These are phyloP conservation scores for Vaccinium darrowii DNA, from an alignment of 148 eudicot species.

Conservation along the genomic window DNA sequence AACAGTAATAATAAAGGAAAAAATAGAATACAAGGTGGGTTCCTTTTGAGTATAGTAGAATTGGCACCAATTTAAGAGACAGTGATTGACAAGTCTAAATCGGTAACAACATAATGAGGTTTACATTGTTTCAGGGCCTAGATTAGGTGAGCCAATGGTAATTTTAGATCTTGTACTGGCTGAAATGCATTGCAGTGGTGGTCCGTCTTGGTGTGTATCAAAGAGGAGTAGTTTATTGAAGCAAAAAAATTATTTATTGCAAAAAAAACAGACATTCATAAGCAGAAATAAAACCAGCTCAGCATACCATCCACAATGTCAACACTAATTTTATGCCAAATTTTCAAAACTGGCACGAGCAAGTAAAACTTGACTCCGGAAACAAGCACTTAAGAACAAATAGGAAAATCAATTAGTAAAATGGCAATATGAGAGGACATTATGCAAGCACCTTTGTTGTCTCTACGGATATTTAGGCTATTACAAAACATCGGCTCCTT, in stretches of 20 bases:
- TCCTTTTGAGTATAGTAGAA: background rate
- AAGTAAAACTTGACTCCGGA: background rate
- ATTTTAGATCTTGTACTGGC: background rate
- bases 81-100: background rate
- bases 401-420: background rate
- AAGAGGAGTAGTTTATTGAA: background rate
- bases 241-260: background rate
- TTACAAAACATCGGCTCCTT: background rate
- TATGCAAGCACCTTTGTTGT: constrained; percentile 6
- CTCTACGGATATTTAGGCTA: background rate
- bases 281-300: background rate
- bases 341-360: background rate
- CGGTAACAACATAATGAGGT: background rate
- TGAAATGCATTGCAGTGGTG: background rate
- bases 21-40: background rate
- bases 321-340: background rate
- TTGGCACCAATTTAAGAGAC: background rate
- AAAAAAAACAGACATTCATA: background rate
- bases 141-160: background rate
- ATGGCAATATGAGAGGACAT: background rate
- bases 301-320: background rate
- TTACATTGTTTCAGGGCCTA: background rate
- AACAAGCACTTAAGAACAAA: background rate
- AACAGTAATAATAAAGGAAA: background rate
- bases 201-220: background rate